Conservation (phyloP, 192 early-diverging fungal genomes). For the Physocladia obscura region DNA sequence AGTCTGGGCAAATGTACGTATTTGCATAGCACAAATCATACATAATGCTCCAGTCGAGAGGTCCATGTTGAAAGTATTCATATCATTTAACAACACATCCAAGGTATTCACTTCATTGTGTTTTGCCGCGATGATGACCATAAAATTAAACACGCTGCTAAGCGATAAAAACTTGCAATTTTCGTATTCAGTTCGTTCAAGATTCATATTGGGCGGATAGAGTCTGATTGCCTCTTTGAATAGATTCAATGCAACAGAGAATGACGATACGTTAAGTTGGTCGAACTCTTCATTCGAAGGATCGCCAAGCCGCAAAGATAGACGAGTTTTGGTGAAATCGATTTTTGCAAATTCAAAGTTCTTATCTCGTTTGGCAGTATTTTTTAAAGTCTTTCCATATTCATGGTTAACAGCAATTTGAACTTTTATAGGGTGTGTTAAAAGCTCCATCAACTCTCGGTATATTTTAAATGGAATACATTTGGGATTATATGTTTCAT, state of each 20-base stretch:
- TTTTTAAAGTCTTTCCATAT: too few species aligned
- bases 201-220: neutral
- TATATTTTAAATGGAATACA: neutral
- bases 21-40: neutral
- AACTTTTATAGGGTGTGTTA: neutral
- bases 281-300: neutral
- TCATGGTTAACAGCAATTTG: neutral
- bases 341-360: neutral
- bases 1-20: neutral
- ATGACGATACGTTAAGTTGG: neutral
- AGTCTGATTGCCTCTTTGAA: neutral
- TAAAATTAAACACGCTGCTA: too few species aligned
- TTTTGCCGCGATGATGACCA: neutral
- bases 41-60: neutral
- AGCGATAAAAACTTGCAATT: too few species aligned
- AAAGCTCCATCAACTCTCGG: neutral
- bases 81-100: neutral
- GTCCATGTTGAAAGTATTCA: neutral
- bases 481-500: too few species aligned
- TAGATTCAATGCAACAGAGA: neutral
- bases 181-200: neutral
- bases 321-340: neutral
- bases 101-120: neutral
- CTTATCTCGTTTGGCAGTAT: too few species aligned
- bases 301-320: neutral